Conservation (phyloP, 2,329 filamentous ascomycete species). For the Tolypocladium pustulatum region DNA sequence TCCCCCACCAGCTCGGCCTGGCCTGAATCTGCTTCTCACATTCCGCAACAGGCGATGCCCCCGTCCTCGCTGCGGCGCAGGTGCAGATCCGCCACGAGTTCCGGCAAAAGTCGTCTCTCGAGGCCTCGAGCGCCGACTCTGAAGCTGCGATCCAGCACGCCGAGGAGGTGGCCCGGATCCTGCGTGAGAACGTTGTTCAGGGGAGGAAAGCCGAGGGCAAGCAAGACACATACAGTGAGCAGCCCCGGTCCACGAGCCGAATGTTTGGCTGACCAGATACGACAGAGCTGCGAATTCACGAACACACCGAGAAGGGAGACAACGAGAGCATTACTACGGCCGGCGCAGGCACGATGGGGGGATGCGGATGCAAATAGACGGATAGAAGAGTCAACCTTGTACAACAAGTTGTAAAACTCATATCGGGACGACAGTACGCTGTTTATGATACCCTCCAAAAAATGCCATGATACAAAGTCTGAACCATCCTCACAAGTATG, state of each 20-base stretch:
- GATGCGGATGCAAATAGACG: conserved; percentile 20
- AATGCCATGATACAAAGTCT: not conserved
- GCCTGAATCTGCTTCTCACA: not conserved
- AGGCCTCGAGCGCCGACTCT: conserved; percentile 46
- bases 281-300: conserved; percentile 76
- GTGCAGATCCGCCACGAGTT: conserved; percentile 65
- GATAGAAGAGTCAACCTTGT: not conserved
- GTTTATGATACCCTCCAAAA: conserved; percentile 10
- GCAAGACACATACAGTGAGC: conserved; percentile 49
- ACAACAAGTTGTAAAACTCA: conserved; percentile 11
- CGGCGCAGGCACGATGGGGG: conserved; percentile 20
- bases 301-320: conserved; percentile 82
- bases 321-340: conserved; percentile 79
- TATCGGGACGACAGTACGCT: conserved; percentile 3
- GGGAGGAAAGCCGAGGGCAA: conserved; percentile 43
- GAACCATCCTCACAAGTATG: not conserved
- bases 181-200: conserved; percentile 82
- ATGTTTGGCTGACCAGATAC: not conserved
- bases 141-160: conserved; percentile 64
- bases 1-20: not conserved
- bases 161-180: conserved; percentile 67
- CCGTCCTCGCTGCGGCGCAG: conserved; percentile 59
- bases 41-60: conserved; percentile 51
- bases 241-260: not conserved
- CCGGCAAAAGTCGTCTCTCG: conserved; percentile 51